Percentiles rank a stretch among this genome's conserved stretches.
Conservation (phyloP, 768 basidiomycete genomes). For the Boletus patriciae region DNA sequence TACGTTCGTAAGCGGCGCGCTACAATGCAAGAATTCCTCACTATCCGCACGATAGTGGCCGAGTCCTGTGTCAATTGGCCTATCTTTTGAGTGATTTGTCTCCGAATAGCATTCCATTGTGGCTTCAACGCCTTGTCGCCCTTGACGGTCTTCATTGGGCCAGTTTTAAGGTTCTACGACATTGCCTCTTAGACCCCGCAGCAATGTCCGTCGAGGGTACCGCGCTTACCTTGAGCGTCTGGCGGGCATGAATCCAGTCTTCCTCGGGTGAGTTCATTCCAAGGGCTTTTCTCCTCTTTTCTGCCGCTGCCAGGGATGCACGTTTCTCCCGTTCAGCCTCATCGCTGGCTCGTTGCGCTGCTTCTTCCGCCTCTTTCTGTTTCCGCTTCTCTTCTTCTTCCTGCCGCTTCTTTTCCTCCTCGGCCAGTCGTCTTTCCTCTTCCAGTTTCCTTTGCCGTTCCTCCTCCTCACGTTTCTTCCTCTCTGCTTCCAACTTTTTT, state of each 20-base stretch:
- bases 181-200: constrained; percentile 22
- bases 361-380: constrained; percentile 34
- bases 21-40: constrained; percentile 37
- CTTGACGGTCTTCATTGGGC: constrained; percentile 66
- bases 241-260: constrained; percentile 64
- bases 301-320: constrained; percentile 39
- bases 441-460: constrained; percentile 50
- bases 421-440: constrained; percentile 44
- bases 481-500: constrained; percentile 55
- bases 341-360: constrained; percentile 33
- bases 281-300: constrained; percentile 41
- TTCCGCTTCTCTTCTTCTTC: constrained; percentile 44
- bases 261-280: constrained; percentile 57
- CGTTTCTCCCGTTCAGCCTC: constrained; percentile 37
- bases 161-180: constrained; percentile 59
- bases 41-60: constrained; percentile 60
- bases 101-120: constrained; percentile 64
- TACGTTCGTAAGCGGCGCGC: constrained; percentile 10
- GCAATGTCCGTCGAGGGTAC: constrained; percentile 14
- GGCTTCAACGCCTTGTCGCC: constrained; percentile 51
- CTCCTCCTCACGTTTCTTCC: constrained; percentile 48
- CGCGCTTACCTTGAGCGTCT: constrained; percentile 49
- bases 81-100: constrained; percentile 83
- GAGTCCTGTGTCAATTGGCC: constrained; percentile 81
- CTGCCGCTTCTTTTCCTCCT: constrained; percentile 42